Conservation (phyloP, 352 stramenopile species). For the Phytophthora idaei region DNA sequence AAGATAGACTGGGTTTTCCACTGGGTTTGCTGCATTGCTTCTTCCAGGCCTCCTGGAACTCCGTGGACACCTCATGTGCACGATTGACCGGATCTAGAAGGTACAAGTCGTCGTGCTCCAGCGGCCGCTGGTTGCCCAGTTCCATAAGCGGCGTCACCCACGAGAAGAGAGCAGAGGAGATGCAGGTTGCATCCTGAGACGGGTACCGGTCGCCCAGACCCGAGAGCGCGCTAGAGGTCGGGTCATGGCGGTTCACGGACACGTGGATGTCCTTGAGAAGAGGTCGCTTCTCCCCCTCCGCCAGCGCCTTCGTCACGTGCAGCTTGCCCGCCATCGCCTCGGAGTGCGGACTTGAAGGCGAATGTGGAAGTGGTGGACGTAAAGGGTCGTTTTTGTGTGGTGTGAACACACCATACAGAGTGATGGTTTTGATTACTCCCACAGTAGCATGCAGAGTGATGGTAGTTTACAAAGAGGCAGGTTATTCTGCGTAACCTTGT, state of each 20-base stretch:
- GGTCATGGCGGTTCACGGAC: slow-evolving; percentile 21
- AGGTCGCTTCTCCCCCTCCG: slow-evolving; percentile 31
- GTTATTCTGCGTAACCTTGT: not conserved
- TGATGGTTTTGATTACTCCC: slow-evolving; percentile 22
- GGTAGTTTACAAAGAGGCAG: not conserved
- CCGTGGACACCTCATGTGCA: slow-evolving; percentile 35
- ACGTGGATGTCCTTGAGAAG: slow-evolving; percentile 35
- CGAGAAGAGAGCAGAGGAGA: slow-evolving; percentile 67
- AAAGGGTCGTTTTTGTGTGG: not conserved
- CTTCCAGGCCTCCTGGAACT: slow-evolving; percentile 53
- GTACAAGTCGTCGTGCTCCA: slow-evolving; percentile 77
- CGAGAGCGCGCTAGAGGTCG: slow-evolving; percentile 2
- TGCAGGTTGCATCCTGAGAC: slow-evolving; percentile 56
- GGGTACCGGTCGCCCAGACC: slow-evolving; percentile 61
- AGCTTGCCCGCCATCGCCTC: slow-evolving; percentile 30
- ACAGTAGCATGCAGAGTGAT: too few relatives aligned
- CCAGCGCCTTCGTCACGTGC: slow-evolving; percentile 24
- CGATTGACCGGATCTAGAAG: slow-evolving; percentile 66
- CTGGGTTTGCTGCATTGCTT: slow-evolving; percentile 29
- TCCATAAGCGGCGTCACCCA: slow-evolving; percentile 84
- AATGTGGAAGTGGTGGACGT: slow-evolving; percentile 20
- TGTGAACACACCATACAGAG: slow-evolving; percentile 9
- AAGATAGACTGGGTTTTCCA: slow-evolving; percentile 48
- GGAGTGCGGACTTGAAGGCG: slow-evolving; percentile 16
- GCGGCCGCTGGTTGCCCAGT: slow-evolving; percentile 62